Conservation (phyloP, 116 monocot genomes). For the Iris pallida region DNA sequence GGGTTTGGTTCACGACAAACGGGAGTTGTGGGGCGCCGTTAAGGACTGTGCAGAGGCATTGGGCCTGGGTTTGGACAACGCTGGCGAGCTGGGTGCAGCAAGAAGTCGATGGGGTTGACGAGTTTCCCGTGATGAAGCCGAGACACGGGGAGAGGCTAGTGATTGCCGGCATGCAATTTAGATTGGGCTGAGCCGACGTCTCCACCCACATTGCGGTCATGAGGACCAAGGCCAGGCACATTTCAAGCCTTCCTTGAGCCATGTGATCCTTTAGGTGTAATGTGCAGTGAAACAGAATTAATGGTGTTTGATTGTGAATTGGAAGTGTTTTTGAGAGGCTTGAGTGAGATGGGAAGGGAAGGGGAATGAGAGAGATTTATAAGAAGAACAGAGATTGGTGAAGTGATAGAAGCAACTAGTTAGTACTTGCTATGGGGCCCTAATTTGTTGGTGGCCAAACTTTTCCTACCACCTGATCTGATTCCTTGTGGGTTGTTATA, state of each 20-base stretch:
- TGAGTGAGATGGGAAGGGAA: no score
- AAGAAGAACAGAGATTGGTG: no score
- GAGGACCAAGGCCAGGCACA: neutral
- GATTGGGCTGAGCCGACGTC: neutral
- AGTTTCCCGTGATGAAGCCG: conserved; percentile 24
- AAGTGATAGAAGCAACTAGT: no score
- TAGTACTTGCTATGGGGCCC: no score
- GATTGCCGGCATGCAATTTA: conserved; percentile 12
- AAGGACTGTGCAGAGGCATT: conserved; percentile 41
- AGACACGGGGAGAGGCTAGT: conserved; percentile 43
- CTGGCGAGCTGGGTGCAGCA: conserved; percentile 48
- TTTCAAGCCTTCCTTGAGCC: neutral
- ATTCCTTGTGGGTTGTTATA: no score
- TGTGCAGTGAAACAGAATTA: no score
- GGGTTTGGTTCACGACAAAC: conserved; percentile 23
- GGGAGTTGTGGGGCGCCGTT: conserved; percentile 13
- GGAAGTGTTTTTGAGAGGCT: no score
- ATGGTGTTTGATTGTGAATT: no score
- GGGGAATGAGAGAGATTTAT: no score
- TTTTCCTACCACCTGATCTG: no score
- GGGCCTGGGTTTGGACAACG: conserved; percentile 25
- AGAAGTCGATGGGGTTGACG: conserved; percentile 24
- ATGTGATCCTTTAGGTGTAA: neutral
- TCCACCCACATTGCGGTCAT: neutral
- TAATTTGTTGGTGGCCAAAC: no score